Evolutionary conservation across 2,329 filamentous ascomycete species (phyloP).

Genomic region (Fusarium buharicum): DNA sequence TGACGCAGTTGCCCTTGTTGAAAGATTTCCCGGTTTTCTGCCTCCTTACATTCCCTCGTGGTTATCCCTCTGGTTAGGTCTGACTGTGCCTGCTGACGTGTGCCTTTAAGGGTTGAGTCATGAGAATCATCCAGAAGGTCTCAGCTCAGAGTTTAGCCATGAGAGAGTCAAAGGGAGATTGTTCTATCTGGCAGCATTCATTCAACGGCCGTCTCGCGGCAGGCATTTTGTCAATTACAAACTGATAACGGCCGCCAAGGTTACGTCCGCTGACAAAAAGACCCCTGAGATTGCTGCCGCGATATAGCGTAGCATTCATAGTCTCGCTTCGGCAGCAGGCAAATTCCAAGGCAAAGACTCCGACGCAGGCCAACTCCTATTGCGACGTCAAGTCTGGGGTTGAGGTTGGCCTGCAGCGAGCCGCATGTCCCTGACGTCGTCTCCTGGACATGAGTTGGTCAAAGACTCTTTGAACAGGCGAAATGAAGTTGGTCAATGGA

Average conservation of each 20-base stretch:
- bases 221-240: constrained; percentile 11
- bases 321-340: constrained; percentile 35
- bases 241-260: constrained; percentile 24
- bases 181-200: neutral
- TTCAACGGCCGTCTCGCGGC: constrained; percentile 10
- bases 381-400: constrained; percentile 11
- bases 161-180: neutral
- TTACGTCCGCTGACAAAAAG: constrained; percentile 15
- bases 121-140: constrained; percentile 24
- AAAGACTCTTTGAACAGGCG: constrained; percentile 15
- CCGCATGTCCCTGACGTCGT: constrained; percentile 22
- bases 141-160: constrained; percentile 10
- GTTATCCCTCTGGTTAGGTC: constrained; percentile 4
- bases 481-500: constrained; percentile 6
- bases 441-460: constrained; percentile 6
- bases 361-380: constrained; percentile 7
- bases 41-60: constrained; percentile 18
- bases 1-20: neutral
- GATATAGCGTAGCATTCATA: constrained; percentile 29
- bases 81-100: constrained; percentile 31
- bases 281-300: constrained; percentile 35
- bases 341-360: constrained; percentile 10
- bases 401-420: constrained; percentile 16
- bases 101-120: constrained; percentile 27
- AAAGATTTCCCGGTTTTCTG: constrained; percentile 19